A percentile compares a stretch with the other conserved stretches of the same genome.
phyloP scores from a whole-genome alignment of 108 stramenopile species.

The Nitzschia palea region DNA sequence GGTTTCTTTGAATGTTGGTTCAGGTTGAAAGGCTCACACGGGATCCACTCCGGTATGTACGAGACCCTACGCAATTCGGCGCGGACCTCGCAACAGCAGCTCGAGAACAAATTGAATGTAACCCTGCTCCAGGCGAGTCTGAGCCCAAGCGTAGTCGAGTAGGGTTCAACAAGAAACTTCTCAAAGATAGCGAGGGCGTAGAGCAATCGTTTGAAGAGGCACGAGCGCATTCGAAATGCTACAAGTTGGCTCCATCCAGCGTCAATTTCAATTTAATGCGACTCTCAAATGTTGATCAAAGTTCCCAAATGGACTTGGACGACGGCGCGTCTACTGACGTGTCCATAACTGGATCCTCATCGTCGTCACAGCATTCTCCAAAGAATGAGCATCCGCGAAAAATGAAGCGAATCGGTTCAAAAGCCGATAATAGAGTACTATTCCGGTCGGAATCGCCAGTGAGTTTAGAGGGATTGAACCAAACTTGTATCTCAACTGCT shows the following conservation, averaged over 20 bases:
- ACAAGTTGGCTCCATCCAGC: slow-evolving; percentile 32
- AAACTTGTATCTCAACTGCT: slow-evolving; percentile 54
- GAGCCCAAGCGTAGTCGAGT: slow-evolving; percentile 17
- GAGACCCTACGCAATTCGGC: slow-evolving; percentile 54
- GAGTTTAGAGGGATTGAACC: slow-evolving; percentile 31
- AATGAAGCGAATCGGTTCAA: background rate
- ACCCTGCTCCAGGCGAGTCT: slow-evolving; percentile 16
- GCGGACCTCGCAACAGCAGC: slow-evolving; percentile 31
- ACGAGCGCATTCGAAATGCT: slow-evolving; percentile 41
- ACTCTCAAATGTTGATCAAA: slow-evolving; percentile 13
- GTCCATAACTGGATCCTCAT: slow-evolving; percentile 21
- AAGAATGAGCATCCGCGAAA: slow-evolving; percentile 11
- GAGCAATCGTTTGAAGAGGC: slow-evolving; percentile 82
- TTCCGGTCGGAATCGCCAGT: slow-evolving; percentile 20
- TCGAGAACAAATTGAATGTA: background rate
- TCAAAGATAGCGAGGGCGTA: slow-evolving; percentile 45
- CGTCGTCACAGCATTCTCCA: slow-evolving; percentile 24
- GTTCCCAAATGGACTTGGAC: slow-evolving; percentile 62
- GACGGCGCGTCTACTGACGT: slow-evolving; percentile 29
- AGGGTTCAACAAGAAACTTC: slow-evolving; percentile 54
- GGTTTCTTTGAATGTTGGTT: background rate
- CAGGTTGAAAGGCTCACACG: slow-evolving; percentile 62
- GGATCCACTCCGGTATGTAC: slow-evolving; percentile 78
- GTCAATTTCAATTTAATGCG: slow-evolving; percentile 60
- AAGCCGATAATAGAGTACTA: background rate